Evolutionary conservation across 2,329 filamentous ascomycete species (phyloP).

Genomic region (Cladosporium sp.): DNA sequence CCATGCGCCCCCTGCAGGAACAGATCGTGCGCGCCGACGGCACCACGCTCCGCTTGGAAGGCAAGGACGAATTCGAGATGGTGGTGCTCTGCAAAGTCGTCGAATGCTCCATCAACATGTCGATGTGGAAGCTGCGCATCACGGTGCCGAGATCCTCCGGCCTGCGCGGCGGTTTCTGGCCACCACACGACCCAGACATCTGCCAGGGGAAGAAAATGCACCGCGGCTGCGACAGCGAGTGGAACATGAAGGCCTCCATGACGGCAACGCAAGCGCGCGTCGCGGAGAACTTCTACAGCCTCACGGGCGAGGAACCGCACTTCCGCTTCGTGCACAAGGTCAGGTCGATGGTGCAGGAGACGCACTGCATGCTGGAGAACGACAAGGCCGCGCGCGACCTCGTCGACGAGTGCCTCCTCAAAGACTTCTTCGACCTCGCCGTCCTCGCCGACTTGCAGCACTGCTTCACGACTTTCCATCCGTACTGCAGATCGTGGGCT

Average conservation of each 20-base stretch:
- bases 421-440: slow-evolving; percentile 26
- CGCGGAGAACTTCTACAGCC: not conserved
- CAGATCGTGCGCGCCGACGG: slow-evolving; percentile 42
- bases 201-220: not conserved
- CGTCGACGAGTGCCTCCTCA: slow-evolving; percentile 23
- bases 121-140: slow-evolving; percentile 5
- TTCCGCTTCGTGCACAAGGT: slow-evolving; percentile 20
- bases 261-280: not conserved
- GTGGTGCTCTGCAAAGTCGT: slow-evolving; percentile 33
- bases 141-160: slow-evolving; percentile 21
- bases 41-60: slow-evolving; percentile 31
- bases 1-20: slow-evolving; percentile 18
- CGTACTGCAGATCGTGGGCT: slow-evolving; percentile 8
- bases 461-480: slow-evolving; percentile 16
- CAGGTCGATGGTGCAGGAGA: slow-evolving; percentile 22
- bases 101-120: slow-evolving; percentile 11
- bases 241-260: not conserved
- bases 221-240: not conserved
- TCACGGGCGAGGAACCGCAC: slow-evolving; percentile 10
- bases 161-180: slow-evolving; percentile 11
- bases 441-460: slow-evolving; percentile 22
- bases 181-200: not conserved
- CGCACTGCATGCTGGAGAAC: slow-evolving; percentile 27
- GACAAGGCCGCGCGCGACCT: slow-evolving; percentile 20
- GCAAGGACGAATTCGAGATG: slow-evolving; percentile 37